A percentile compares a stretch with the other conserved stretches of the same genome.
phyloP scores from a whole-genome alignment of 345 rosid genomes.

The Diplotaxis tenuifolia region DNA sequence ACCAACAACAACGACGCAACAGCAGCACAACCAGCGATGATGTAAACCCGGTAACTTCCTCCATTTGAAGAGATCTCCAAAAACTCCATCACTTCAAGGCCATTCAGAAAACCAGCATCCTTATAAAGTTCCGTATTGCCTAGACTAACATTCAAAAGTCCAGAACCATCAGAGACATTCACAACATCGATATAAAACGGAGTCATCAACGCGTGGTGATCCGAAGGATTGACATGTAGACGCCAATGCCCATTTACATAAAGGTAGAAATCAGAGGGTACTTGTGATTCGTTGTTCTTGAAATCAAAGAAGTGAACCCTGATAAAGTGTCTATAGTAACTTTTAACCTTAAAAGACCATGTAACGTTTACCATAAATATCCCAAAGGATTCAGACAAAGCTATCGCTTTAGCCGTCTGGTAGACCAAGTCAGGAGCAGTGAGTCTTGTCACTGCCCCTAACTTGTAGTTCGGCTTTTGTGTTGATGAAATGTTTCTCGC shows the following conservation, averaged over 20 bases:
- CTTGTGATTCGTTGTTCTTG: neutral
- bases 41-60: slow-evolving; percentile 36
- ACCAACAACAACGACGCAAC: slow-evolving; percentile 34
- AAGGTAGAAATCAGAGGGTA: slow-evolving; percentile 37
- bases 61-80: slow-evolving; percentile 34
- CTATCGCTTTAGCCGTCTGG: slow-evolving; percentile 37
- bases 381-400: neutral
- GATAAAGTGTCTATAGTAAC: slow-evolving; percentile 41
- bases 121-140: neutral
- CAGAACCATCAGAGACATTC: slow-evolving; percentile 52
- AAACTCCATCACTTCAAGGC: slow-evolving; percentile 67
- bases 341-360: slow-evolving; percentile 47
- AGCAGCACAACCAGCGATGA: slow-evolving; percentile 40
- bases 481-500: fast-evolving
- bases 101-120: slow-evolving; percentile 54
- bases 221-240: slow-evolving; percentile 24
- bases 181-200: slow-evolving; percentile 50
- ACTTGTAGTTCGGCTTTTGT: neutral
- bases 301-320: slow-evolving; percentile 61
- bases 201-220: fast-evolving
- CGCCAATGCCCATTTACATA: slow-evolving; percentile 34
- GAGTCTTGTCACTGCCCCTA: too few relatives aligned
- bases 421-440: slow-evolving; percentile 50
- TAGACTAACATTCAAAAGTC: slow-evolving; percentile 48
- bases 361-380: slow-evolving; percentile 29